Evolutionary conservation across 768 basidiomycete genomes (phyloP).

Genomic region (Kwoniella dejecticola): DNA sequence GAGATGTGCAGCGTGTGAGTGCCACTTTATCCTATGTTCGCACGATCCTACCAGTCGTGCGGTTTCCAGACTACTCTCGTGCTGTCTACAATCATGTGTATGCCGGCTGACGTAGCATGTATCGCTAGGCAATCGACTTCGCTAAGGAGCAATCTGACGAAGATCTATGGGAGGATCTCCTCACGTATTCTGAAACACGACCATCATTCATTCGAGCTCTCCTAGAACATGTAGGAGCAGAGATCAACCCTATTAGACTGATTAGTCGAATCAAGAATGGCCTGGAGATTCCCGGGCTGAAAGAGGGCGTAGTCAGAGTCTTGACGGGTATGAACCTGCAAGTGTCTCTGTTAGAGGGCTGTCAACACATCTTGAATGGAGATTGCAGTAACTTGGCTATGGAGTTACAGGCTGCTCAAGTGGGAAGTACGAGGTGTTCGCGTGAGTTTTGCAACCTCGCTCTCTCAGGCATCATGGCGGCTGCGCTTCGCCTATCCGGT

Average conservation of each 20-base stretch:
- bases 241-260: constrained; percentile 90
- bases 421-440: constrained; percentile 73
- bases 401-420: constrained; percentile 73
- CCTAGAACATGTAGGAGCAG: constrained; percentile 91
- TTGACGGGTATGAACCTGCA: constrained; percentile 92
- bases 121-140: constrained; percentile 83
- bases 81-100: neutral
- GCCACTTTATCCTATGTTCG: no score
- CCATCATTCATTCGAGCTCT: constrained; percentile 97
- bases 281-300: constrained; percentile 91
- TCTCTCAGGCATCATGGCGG: no score
- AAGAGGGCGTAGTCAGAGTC: constrained; percentile 93
- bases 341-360: constrained; percentile 87
- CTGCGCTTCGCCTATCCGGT: no score
- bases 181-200: constrained; percentile 89
- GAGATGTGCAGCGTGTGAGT: constrained; percentile 82
- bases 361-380: constrained; percentile 78
- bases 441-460: constrained; percentile 59
- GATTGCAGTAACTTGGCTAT: constrained; percentile 75
- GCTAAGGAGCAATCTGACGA: constrained; percentile 96
- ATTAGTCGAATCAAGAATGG: constrained; percentile 95
- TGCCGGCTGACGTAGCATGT: no score
- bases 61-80: no score
- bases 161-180: constrained; percentile 95
- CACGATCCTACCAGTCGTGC: no score